Conservation (phyloP, 352 stramenopile species). For the Pythium chondricola region DNA sequence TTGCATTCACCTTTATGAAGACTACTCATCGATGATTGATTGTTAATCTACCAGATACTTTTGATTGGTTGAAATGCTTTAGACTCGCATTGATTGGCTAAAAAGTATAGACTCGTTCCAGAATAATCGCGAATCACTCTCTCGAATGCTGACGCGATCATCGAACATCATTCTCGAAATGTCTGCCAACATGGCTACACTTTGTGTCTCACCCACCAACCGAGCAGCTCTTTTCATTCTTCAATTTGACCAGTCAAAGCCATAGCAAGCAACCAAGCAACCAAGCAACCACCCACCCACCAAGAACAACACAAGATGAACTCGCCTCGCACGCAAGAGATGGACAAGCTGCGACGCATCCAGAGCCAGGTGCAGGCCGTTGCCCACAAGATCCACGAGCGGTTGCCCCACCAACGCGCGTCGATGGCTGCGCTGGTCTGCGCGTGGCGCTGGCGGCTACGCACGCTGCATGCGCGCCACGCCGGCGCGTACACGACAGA, state of each 20-base stretch:
- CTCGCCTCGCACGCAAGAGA: slow-evolving; percentile 9
- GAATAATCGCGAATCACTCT: too few species aligned
- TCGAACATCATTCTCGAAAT: neutral
- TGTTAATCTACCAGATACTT: too few species aligned
- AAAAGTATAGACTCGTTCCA: too few species aligned
- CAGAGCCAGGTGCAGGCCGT: slow-evolving; percentile 32
- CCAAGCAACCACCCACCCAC: slow-evolving; percentile 1
- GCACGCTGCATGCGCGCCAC: slow-evolving; percentile 7
- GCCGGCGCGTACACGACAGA: slow-evolving; percentile 3
- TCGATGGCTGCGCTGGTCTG: slow-evolving; percentile 29
- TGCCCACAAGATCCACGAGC: slow-evolving; percentile 32
- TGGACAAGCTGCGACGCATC: slow-evolving; percentile 38
- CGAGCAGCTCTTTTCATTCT: slow-evolving; percentile 6
- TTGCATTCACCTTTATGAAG: too few species aligned
- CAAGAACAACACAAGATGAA: slow-evolving; percentile 9
- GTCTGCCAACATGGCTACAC: neutral
- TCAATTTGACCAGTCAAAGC: too few species aligned
- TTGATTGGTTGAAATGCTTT: too few species aligned
- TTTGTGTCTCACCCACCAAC: neutral
- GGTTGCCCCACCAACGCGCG: slow-evolving; percentile 26
- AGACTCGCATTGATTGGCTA: too few species aligned
- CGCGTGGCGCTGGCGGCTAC: slow-evolving; percentile 42
- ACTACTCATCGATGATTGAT: too few species aligned
- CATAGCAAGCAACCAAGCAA: slow-evolving; percentile 6
- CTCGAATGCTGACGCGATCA: neutral